Evolutionary conservation across 257 asterid species (phyloP).

Genomic region (Verbena officinalis): DNA sequence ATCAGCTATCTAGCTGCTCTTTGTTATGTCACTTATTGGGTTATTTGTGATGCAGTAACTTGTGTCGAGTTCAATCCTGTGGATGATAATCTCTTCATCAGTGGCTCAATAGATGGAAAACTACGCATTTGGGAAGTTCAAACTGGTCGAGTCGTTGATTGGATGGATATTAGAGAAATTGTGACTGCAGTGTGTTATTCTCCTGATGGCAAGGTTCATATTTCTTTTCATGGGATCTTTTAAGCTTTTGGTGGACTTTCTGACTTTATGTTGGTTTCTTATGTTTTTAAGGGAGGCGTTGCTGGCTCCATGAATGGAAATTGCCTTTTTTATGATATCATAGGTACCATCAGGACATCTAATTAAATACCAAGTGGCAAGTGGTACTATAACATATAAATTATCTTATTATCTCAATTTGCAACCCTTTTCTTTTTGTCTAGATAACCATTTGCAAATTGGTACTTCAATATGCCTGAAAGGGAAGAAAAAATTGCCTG

Average conservation of each 20-base stretch:
- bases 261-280: slow-evolving; percentile 17
- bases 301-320: slow-evolving; percentile 87
- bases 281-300: slow-evolving; percentile 69
- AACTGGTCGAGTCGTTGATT: slow-evolving; percentile 72
- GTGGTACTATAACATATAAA: too few species aligned
- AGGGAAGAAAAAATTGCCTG: slow-evolving; percentile 72
- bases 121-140: slow-evolving; percentile 82
- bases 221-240: slow-evolving; percentile 2
- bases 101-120: slow-evolving; percentile 89
- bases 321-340: slow-evolving; percentile 65
- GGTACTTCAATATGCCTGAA: slow-evolving; percentile 62
- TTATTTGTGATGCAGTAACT: slow-evolving; percentile 63
- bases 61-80: slow-evolving; percentile 81
- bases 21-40: slow-evolving; percentile 2
- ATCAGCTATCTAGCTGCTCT: background rate
- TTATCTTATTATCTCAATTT: too few species aligned
- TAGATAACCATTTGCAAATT: slow-evolving; percentile 71
- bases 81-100: slow-evolving; percentile 76
- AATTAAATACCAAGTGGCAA: too few species aligned
- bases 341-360: slow-evolving; percentile 49
- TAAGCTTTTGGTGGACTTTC: background rate
- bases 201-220: slow-evolving; percentile 79
- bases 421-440: background rate
- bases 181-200: slow-evolving; percentile 73
- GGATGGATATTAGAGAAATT: slow-evolving; percentile 79